These are phyloP conservation scores for Clathrus columnatus DNA, from an alignment of 768 basidiomycete species.

Conservation along the genomic window DNA sequence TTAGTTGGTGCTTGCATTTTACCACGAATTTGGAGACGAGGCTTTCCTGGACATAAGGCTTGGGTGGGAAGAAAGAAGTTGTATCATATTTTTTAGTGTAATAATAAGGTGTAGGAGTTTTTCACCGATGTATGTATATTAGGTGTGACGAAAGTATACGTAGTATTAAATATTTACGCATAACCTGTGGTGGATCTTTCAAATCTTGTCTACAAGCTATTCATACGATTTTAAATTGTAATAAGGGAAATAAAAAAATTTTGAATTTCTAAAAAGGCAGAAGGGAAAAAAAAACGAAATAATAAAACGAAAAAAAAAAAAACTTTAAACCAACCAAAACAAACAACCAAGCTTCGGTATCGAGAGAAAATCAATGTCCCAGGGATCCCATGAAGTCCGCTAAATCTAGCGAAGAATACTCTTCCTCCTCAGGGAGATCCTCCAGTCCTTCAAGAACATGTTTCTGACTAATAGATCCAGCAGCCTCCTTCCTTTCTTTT, in stretches of 20 bases:
- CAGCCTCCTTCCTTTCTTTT: constrained; percentile 46
- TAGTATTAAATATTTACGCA: constrained; percentile 11
- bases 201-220: no score
- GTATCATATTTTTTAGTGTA: constrained; percentile 13
- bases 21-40: constrained; percentile 18
- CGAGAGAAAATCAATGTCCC: constrained; percentile 28
- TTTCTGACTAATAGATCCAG: constrained; percentile 63
- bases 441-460: constrained; percentile 84
- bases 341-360: constrained; percentile 11
- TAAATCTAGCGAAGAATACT: constrained; percentile 82
- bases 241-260: not conserved
- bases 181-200: not conserved
- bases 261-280: not conserved
- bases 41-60: constrained; percentile 12
- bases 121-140: not conserved
- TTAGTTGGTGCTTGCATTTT: constrained; percentile 19
- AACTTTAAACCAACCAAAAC: constrained; percentile 15
- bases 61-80: constrained; percentile 15
- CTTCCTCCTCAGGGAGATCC: constrained; percentile 85
- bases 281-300: constrained; percentile 4
- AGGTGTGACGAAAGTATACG: constrained; percentile 8
- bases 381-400: constrained; percentile 86
- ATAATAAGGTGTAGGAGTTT: not conserved
- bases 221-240: no score
- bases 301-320: constrained; percentile 11